These are phyloP conservation scores for Brassica balearica DNA, from an alignment of 441 rosid genomes.

Conservation along the genomic window DNA sequence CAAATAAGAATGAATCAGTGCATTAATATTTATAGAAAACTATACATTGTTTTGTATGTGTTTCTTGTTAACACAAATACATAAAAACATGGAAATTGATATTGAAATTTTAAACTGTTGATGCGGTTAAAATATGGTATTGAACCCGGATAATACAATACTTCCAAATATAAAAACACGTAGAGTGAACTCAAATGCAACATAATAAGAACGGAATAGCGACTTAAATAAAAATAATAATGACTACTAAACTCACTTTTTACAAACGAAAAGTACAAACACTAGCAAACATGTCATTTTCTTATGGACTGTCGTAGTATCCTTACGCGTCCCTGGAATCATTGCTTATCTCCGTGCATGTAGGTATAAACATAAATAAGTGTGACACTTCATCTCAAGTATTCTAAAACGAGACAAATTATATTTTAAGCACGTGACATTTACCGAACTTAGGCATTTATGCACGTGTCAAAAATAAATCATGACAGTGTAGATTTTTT, in stretches of 20 bases:
- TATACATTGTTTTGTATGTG: not conserved
- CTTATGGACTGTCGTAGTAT: not conserved
- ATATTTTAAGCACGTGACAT: slow-evolving; percentile 9
- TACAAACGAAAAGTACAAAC: not conserved
- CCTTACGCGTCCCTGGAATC: slow-evolving; percentile 2
- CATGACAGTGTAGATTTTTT: not conserved
- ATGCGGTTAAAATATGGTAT: not conserved
- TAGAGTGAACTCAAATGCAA: not conserved
- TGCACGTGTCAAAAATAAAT: slow-evolving; percentile 11
- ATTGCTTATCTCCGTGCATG: slow-evolving; percentile 1
- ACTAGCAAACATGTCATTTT: not conserved
- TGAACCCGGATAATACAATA: not conserved
- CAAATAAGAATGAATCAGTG: not conserved
- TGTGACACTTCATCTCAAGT: slow-evolving; percentile 6
- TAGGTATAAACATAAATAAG: not conserved
- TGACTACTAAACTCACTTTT: not conserved
- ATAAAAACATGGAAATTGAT: not conserved
- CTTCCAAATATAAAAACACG: not conserved
- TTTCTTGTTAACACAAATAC: not conserved
- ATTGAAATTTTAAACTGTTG: not conserved
- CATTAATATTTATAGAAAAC: not conserved
- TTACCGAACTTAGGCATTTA: not conserved
- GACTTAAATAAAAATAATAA: not conserved
- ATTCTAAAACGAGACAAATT: not conserved
- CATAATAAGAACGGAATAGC: not conserved